Evolutionary conservation across 2,329 filamentous ascomycete genomes (phyloP), one percentile per base, ranked within the genome.

Genomic region (Clonostachys rhizophaga): DNA sequence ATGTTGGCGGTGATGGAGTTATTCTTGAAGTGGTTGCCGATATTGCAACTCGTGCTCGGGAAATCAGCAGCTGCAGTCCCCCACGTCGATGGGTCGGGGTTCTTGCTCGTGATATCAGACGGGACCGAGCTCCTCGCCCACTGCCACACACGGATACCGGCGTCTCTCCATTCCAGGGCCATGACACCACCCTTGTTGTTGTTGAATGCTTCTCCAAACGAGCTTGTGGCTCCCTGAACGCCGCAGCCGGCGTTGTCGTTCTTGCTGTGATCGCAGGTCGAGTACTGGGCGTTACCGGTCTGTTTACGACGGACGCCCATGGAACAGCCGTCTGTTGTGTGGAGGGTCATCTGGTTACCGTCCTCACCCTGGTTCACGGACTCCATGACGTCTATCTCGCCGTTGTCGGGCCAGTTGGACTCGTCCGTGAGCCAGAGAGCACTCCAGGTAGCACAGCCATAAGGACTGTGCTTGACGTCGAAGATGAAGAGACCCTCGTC

Each of bases 1-100:
- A 86, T 85, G 55, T 87, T 85, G 40, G 74, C 74, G 52, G 86
- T 74, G 54, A 87, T 86, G 53, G 79, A 83, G 59, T 84, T 76
- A 55, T 86, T 87, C 46, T 63, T 69, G 60, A 87, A 86, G 56
- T 85, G 80, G 5, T 65, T 68, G 6, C 63, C 60, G 44, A 86
- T 79, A 49, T 82, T 66, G 63, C 83, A 87, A 42, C 76, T 61
- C 0, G 83, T 86, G 54, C 67, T 72, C 13, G 84, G 84, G 59
- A 86, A 86, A 50, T 87, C 84, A 2, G 84, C 82, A 7, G 78
- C 56, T 1, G 85, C 80, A 3, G 64, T 69, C 14, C 83, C 84
- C 78, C 85, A 89, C 3, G 68, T 66, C 43, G 71, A 75, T 0
- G 85, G 82, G 53, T 87, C 73, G 1, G 85, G 86, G 41, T 56